Base-by-base conservation (phyloP, 345 rosid genomes). In the Cardamine occulta region DNA sequence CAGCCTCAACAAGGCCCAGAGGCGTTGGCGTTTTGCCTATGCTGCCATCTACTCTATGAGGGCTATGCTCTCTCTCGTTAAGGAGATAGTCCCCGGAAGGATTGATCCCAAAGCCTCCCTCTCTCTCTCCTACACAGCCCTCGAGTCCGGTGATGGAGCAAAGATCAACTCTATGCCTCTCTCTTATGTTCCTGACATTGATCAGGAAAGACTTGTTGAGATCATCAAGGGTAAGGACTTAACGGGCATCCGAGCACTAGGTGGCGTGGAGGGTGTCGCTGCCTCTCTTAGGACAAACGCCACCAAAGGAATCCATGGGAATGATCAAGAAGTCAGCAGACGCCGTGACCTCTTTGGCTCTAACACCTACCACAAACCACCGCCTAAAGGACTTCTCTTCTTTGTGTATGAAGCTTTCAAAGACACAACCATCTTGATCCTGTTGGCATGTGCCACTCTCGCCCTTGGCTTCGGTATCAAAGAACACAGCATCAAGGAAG, bases 1-100 rank as follows among this genome's bases (percentile, higher is more conserved):
- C 61, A 79, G 80, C 72, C 68, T 86, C 70, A 85, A 29, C 76
- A 81, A 76, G 68, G 84, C 93, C 10, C 88, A 86, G 11, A 84
- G 80, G 85, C 79, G 91, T 32, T 88, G 91, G 93, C 88, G 93
- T 35, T 63, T 85, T 67, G 90, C 88, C 19, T 88, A 80, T 13
- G 47, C 81, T 60, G 72, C 89, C 7, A 88, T 88, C 68, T 82
- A 81, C 68, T 86, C 91, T 24, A 72, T 70, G 10, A 68, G 89
- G 56, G 81, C 82, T 40, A 82, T 88, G 88, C 86, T 85, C 40
- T 85, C 90, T 68, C 86, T 86, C 67, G 76, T 79, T 3, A 80
- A 80, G 63, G 83, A 78, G 24, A 76, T 78, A 11, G 74, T 74
- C 6, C 73, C 84, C 8, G 60, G 45, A 47, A 73, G 52, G 15